These are phyloP conservation scores for Yarrowia keelungensis DNA, from an alignment of 805 yeast genomes.

Conservation along the genomic window DNA sequence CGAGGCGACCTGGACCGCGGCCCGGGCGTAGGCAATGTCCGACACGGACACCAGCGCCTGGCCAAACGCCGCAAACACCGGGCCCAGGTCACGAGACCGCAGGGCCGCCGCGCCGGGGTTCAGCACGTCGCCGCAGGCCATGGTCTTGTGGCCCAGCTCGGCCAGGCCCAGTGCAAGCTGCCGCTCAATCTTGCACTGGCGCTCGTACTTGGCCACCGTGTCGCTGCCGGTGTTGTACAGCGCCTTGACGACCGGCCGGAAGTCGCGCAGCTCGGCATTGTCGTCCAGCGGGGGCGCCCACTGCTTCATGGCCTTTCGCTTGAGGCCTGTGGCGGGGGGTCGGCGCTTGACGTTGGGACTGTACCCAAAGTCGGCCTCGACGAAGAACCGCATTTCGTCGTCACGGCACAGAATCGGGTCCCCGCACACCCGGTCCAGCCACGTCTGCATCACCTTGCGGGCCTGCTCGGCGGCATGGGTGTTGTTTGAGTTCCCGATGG, in stretches of 20 bases:
- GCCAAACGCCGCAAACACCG: constrained; percentile 70
- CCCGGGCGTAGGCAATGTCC: constrained; percentile 75
- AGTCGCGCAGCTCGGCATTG: constrained; percentile 76
- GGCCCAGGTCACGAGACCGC: constrained; percentile 59
- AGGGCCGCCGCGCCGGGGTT: constrained; percentile 45
- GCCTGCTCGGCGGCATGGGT: constrained; percentile 61
- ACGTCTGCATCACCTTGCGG: constrained; percentile 73
- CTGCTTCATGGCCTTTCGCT: constrained; percentile 89
- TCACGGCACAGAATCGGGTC: constrained; percentile 86
- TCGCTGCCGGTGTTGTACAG: constrained; percentile 65
- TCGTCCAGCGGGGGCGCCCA: constrained; percentile 92
- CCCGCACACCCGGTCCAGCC: constrained; percentile 77
- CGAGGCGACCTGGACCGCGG: constrained; percentile 73
- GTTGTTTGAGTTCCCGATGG: constrained; percentile 68
- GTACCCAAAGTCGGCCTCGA: constrained; percentile 77
- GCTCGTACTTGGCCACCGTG: constrained; percentile 64
- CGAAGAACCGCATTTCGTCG: constrained; percentile 85
- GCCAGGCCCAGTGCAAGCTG: constrained; percentile 64
- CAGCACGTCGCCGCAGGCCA: constrained; percentile 40
- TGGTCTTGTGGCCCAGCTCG: constrained; percentile 55
- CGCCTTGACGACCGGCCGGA: constrained; percentile 85
- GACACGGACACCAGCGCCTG: constrained; percentile 17
- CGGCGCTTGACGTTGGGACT: constrained; percentile 65
- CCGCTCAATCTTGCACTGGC: constrained; percentile 56
- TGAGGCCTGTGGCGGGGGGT: constrained; percentile 82